phyloP scores from a whole-genome alignment of 768 basidiomycete genomes.

The Suillus fuscotomentosus region DNA sequence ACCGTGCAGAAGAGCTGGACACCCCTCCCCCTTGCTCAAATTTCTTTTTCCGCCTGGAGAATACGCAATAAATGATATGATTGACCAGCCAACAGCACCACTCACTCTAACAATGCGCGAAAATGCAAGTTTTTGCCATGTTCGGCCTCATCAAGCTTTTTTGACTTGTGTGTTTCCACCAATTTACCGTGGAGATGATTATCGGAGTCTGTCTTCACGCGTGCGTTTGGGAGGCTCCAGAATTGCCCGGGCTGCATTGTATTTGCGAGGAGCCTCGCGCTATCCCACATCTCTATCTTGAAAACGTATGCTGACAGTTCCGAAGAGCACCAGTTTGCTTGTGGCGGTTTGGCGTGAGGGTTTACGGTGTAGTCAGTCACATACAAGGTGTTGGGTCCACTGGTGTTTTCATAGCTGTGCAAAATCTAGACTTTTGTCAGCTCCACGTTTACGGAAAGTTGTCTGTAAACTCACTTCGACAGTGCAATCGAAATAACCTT shows the following conservation, averaged over 20 bases:
- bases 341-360: constrained; percentile 27
- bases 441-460: neutral
- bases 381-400: constrained; percentile 45
- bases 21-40: constrained; percentile 29
- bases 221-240: constrained; percentile 53
- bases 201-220: constrained; percentile 37
- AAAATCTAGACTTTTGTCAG: constrained; percentile 41
- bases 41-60: constrained; percentile 48
- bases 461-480: constrained; percentile 46
- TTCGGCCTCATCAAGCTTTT: constrained; percentile 40
- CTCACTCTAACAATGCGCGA: constrained; percentile 52
- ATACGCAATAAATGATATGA: constrained; percentile 6
- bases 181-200: constrained; percentile 57
- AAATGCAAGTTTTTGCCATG: constrained; percentile 37
- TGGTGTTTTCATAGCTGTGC: constrained; percentile 38
- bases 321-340: constrained; percentile 46
- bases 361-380: constrained; percentile 68
- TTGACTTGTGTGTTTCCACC: constrained; percentile 41
- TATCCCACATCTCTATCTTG: constrained; percentile 61
- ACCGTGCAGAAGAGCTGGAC: constrained; percentile 27
- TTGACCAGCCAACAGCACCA: constrained; percentile 9
- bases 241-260: constrained; percentile 48
- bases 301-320: constrained; percentile 44
- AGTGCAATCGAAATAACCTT: constrained; percentile 62
- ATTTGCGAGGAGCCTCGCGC: constrained; percentile 39